A percentile compares a stretch with the other conserved stretches of the same genome.
Evolutionary conservation across 2,329 filamentous ascomycete genomes (phyloP).

Genomic region (Arthrobotrys entomopaga): DNA sequence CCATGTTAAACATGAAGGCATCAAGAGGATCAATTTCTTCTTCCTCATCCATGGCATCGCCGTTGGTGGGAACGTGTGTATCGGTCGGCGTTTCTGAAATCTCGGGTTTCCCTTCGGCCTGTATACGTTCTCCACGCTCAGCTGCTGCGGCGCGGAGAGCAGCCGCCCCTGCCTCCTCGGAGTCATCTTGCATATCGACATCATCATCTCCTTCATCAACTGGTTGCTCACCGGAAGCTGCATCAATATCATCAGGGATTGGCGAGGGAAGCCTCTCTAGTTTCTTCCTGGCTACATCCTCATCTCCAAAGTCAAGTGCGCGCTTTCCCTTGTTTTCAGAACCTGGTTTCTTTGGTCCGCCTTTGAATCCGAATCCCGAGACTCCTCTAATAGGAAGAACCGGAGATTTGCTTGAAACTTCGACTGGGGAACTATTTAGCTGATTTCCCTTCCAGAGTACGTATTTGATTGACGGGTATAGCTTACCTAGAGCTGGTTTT

Average conservation of each 20-base stretch:
- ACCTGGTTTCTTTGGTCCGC: slow-evolving; percentile 72
- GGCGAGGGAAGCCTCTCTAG: slow-evolving; percentile 88
- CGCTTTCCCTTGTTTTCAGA: slow-evolving; percentile 73
- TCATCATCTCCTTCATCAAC: slow-evolving; percentile 76
- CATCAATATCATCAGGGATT: slow-evolving; percentile 67
- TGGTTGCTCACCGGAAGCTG: slow-evolving; percentile 69
- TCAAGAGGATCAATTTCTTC: slow-evolving; percentile 89
- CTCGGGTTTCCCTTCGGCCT: slow-evolving; percentile 59
- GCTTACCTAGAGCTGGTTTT: slow-evolving; percentile 57
- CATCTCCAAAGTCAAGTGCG: slow-evolving; percentile 85
- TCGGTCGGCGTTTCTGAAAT: slow-evolving; percentile 59
- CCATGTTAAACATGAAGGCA: slow-evolving; percentile 81
- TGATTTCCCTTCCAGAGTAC: slow-evolving; percentile 42
- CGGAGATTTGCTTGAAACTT: slow-evolving; percentile 63
- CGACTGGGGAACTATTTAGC: slow-evolving; percentile 56
- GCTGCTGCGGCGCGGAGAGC: slow-evolving; percentile 86
- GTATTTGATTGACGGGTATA: slow-evolving; percentile 7
- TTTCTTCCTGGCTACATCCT: slow-evolving; percentile 85
- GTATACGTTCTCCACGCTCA: slow-evolving; percentile 76
- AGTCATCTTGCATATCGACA: slow-evolving; percentile 79
- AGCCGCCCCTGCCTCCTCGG: slow-evolving; percentile 86
- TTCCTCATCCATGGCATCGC: slow-evolving; percentile 65
- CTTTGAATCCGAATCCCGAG: slow-evolving; percentile 80
- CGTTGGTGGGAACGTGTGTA: slow-evolving; percentile 36
- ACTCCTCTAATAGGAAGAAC: slow-evolving; percentile 77